Evolutionary conservation across 2,329 filamentous ascomycete genomes (phyloP).

Genomic region (Cordyceps javanica): DNA sequence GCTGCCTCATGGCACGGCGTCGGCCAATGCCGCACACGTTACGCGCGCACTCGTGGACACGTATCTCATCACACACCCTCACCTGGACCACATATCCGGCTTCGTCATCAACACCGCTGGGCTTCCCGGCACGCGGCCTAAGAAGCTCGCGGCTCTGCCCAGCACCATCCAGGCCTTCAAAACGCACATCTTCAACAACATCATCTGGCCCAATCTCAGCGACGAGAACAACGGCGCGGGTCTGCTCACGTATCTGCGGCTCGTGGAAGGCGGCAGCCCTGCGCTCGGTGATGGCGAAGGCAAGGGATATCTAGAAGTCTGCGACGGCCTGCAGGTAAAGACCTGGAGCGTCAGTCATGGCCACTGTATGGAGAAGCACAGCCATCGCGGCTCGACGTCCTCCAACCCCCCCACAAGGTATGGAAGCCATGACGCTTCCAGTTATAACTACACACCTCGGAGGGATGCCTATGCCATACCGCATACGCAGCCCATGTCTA

Average conservation of each 20-base stretch:
- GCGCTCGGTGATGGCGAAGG: slow-evolving; percentile 74
- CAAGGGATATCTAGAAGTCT: slow-evolving; percentile 81
- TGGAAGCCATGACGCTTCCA: slow-evolving; percentile 43
- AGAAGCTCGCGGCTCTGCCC: slow-evolving; percentile 78
- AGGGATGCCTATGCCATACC: slow-evolving; percentile 21
- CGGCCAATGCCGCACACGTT: slow-evolving; percentile 76
- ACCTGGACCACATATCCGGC: slow-evolving; percentile 87
- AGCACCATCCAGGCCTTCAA: slow-evolving; percentile 91
- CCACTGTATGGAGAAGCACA: slow-evolving; percentile 71
- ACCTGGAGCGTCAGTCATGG: slow-evolving; percentile 86
- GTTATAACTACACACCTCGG: slow-evolving; percentile 22
- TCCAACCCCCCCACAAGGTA: slow-evolving; percentile 46
- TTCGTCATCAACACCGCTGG: slow-evolving; percentile 92
- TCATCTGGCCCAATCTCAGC: slow-evolving; percentile 95
- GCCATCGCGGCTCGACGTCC: slow-evolving; percentile 50
- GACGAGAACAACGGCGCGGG: slow-evolving; percentile 95
- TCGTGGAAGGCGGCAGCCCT: slow-evolving; percentile 83
- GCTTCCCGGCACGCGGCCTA: slow-evolving; percentile 72
- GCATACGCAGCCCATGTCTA: slow-evolving; percentile 9
- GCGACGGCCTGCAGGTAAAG: slow-evolving; percentile 82
- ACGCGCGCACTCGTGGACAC: slow-evolving; percentile 75
- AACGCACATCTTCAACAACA: slow-evolving; percentile 91
- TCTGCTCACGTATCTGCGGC: slow-evolving; percentile 79
- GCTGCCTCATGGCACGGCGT: slow-evolving; percentile 58
- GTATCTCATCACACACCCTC: slow-evolving; percentile 93